A percentile compares a stretch with the other conserved stretches of the same genome.
These are phyloP conservation scores for Chaetomiaceae sp. DNA, from an alignment of 2,329 filamentous ascomycete genomes.

Conservation along the genomic window DNA sequence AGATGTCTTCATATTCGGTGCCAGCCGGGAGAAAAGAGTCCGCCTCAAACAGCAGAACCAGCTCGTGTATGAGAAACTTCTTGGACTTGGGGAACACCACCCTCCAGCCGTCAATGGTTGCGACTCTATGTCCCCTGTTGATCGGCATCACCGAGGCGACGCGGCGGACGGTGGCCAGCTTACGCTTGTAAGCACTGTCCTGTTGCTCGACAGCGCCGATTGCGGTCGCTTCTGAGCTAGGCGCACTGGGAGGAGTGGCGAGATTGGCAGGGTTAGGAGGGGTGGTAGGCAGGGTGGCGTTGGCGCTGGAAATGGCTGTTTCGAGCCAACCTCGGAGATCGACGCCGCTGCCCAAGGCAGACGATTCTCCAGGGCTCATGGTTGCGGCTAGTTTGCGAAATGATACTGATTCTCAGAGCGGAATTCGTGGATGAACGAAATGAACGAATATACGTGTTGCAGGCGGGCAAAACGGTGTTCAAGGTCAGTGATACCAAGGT, in stretches of 20 bases:
- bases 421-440: no score
- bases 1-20: neutral
- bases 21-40: slow-evolving; percentile 26
- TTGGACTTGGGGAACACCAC: slow-evolving; percentile 16
- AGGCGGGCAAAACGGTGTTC: no score
- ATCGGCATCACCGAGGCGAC: slow-evolving; percentile 12
- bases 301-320: neutral
- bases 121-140: slow-evolving; percentile 2
- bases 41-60: slow-evolving; percentile 25
- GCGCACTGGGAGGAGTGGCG: neutral
- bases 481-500: no score
- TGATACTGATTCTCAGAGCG: no score
- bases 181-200: neutral
- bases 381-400: no score
- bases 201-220: neutral
- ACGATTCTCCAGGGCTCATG: neutral
- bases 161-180: slow-evolving; percentile 22
- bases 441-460: no score
- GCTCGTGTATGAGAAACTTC: slow-evolving; percentile 16
- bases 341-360: no score
- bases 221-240: neutral
- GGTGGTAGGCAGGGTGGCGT: neutral
- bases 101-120: slow-evolving; percentile 26
- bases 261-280: neutral
- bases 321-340: slow-evolving; percentile 2